Base-by-base conservation (phyloP, 73 alveolate species). In the Blepharisma japonicum region DNA sequence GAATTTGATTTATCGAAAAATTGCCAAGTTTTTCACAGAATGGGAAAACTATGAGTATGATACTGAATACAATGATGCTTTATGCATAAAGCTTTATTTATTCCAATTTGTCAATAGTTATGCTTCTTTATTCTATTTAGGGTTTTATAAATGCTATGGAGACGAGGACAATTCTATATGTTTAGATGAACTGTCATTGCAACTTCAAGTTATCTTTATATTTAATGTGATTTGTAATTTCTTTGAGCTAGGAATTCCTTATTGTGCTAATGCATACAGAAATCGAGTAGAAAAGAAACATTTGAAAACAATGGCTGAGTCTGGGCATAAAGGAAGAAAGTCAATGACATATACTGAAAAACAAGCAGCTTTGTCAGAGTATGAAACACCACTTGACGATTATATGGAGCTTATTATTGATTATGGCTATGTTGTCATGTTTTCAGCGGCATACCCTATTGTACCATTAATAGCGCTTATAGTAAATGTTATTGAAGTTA, bases 11-110 rank as follows among this genome's bases (percentile, higher is more conserved):
- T 81, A 77, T 49, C 38, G 51, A 20, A n/a, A 8, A 11, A 6
- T 72, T 6, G 84, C 89, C 50, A 51, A 50, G 47, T 7, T 6
- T n/a, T 6, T 81, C 61, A 81, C 80, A 0, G 82, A 81, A 5
- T 81, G 76, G 71, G 89, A 81, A 55, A 81, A 81, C 77, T 71
- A 77, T 50, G 82, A 81, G 46, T 70, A 74, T 55, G 84, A 81
- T 11, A 77, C 79, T 47, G 55, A 53, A 47, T 74, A 38, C 50
- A 76, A 81, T 42, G 82, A 53, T 27, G 8, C 68, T 2, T 55
- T 81, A 6, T 55, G 68, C 61, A 27, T 53, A 53, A 81, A 81
- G 25, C 83, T 67, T 42, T 81, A 70, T 51, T 20, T 81, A 5
- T 81, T 81, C 81, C 81, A 49, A 79, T 81, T 81, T 51, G 81